Percentiles rank a stretch among this genome's conserved stretches.
phyloP scores from a whole-genome alignment of 2,329 filamentous ascomycete genomes.

The Fusarium virguliforme region DNA sequence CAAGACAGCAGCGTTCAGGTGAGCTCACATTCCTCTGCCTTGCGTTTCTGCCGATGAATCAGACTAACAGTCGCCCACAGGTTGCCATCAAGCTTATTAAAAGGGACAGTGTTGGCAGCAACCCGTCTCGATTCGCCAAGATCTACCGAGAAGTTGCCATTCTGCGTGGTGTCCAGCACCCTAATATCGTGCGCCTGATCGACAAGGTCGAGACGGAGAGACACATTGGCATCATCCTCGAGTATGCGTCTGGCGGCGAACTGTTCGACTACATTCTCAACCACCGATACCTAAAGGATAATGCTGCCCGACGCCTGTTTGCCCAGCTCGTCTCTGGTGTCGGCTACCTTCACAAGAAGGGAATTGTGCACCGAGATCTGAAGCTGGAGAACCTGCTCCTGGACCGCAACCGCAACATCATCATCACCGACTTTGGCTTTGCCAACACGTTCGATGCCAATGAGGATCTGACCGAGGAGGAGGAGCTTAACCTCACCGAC shows the following conservation, averaged over 20 bases:
- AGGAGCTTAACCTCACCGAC: conserved; percentile 89
- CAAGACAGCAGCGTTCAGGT: conserved; percentile 91
- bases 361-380: conserved; percentile 96
- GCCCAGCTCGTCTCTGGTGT: conserved; percentile 97
- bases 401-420: conserved; percentile 98
- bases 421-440: conserved; percentile 99
- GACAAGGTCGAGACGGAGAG: conserved; percentile 99
- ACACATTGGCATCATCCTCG: conserved; percentile 97
- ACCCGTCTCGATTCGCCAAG: conserved; percentile 91
- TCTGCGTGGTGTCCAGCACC: conserved; percentile 87
- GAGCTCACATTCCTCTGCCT: conserved; percentile 29
- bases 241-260: conserved; percentile 97
- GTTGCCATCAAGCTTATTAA: conserved; percentile 99
- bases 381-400: conserved; percentile 97
- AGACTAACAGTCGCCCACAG: conserved; percentile 59
- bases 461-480: conserved; percentile 91
- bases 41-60: neutral
- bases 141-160: conserved; percentile 98
- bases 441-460: conserved; percentile 95
- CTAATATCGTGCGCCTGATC: conserved; percentile 96
- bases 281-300: conserved; percentile 95
- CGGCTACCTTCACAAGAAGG: conserved; percentile 97
- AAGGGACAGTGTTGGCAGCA: conserved; percentile 88
- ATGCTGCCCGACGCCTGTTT: conserved; percentile 90
- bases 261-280: conserved; percentile 99